Percentiles rank a stretch among this genome's conserved stretches.
Conservation (phyloP, 495 filamentous ascomycete species). For the Durotheca rogersii region DNA sequence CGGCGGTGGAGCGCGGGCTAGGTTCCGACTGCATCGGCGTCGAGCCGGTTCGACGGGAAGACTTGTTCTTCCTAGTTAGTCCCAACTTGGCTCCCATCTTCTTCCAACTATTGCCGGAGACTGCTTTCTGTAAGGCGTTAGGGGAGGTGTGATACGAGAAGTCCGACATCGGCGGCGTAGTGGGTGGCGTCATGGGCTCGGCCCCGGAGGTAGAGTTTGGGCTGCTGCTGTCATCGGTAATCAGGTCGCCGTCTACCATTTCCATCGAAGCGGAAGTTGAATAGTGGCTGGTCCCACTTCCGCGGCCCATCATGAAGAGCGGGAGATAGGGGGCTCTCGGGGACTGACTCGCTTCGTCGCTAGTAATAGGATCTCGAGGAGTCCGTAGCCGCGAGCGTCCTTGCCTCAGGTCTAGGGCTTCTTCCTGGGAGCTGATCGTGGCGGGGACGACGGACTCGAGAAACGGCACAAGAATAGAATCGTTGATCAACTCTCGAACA, state of each 20-base stretch:
- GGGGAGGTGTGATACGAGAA: constrained; percentile 54
- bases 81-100: constrained; percentile 80
- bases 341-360: constrained; percentile 43
- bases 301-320: constrained; percentile 44
- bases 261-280: constrained; percentile 43
- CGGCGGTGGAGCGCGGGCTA: constrained; percentile 26
- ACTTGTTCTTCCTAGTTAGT: constrained; percentile 60
- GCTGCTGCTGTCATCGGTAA: constrained; percentile 54
- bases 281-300: constrained; percentile 35
- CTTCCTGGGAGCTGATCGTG: constrained; percentile 35
- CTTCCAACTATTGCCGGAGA: constrained; percentile 70
- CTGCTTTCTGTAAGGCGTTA: constrained; percentile 52
- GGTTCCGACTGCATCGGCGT: constrained; percentile 40
- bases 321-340: constrained; percentile 48
- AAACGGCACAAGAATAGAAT: constrained; percentile 85
- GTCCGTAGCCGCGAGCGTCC: constrained; percentile 43
- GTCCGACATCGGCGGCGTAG: constrained; percentile 72
- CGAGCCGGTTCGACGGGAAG: constrained; percentile 40
- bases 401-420: constrained; percentile 41
- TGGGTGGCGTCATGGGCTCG: constrained; percentile 87
- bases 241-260: constrained; percentile 37
- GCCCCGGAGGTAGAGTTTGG: constrained; percentile 51
- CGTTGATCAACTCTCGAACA: constrained; percentile 95
- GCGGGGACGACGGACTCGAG: constrained; percentile 59
- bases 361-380: constrained; percentile 35